Evolutionary conservation across 2,329 filamentous ascomycete genomes (phyloP), one percentile per base, ranked within the genome.

Genomic region (Lachnellula suecica): DNA sequence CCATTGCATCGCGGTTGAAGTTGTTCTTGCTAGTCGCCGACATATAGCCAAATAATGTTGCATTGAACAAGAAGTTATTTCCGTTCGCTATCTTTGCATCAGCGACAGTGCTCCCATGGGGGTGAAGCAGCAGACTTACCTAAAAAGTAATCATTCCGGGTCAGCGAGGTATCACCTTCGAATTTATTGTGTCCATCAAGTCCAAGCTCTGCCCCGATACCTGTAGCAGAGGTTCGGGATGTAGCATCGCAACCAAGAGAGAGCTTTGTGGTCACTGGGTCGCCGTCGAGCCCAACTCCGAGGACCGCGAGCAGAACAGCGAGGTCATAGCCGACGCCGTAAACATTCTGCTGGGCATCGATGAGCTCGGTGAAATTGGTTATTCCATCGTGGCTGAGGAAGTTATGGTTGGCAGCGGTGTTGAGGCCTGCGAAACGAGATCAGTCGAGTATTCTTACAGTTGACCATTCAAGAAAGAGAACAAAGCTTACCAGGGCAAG

Each of bases 401-500:
- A 73, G 19, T 63, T 66, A 59, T 74, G 70, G 43, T 73, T 73
- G 40, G 71, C 71, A 23, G 72, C 58, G 6, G 70, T 68, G 56
- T n/a, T 37, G 15, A n/a, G 34, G n/a, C 7, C 34, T 37, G 15
- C 11, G 6, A 29, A 7, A 6, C 7, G 7, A 29, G 27, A 11
- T 11, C 6, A 29, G 27, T 7, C 27, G 27, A 29, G n/a, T n/a
- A n/a, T n/a, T n/a, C 27, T 6, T 29, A 29, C 27, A 11, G 27
- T 29, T 29, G 11, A 11, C 27, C 27, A 29, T 74, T 74, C 23
- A 74, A 57, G 27, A n/a, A n/a, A n/a, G n/a, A n/a, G n/a, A n/a
- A n/a, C n/a, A n/a, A n/a, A n/a, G n/a, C n/a, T n/a, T n/a, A n/a
- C 71, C 70, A 0, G 71, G 71, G 53, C 72, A 73, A 24, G 69